Percentiles rank a stretch among this genome's conserved stretches.
These are phyloP conservation scores for Leccinum pellstonianum DNA, from an alignment of 768 basidiomycete genomes.

Conservation along the genomic window DNA sequence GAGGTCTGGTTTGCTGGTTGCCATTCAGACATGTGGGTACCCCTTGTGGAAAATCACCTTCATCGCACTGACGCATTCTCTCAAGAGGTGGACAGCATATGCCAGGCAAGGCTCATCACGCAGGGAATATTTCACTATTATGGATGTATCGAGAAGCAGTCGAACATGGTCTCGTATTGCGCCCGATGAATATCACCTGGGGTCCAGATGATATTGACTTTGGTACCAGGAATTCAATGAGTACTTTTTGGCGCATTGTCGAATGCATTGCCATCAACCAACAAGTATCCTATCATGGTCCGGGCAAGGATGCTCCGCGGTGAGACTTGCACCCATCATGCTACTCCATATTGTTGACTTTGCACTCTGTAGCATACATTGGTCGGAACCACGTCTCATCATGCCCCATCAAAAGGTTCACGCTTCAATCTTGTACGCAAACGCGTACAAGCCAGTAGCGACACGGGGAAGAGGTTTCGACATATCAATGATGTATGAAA, in stretches of 20 bases:
- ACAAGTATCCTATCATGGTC: not conserved
- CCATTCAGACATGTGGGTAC: conserved; percentile 26
- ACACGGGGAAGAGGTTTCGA: not conserved
- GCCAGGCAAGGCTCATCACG: conserved; percentile 2
- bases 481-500: not conserved
- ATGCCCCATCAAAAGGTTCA: not conserved
- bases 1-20: conserved; percentile 1
- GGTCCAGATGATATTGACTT: conserved; percentile 17
- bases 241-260: not conserved
- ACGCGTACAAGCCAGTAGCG: not conserved
- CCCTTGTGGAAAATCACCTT: not conserved
- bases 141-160: not conserved
- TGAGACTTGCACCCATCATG: not conserved
- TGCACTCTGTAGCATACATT: conserved; percentile 4
- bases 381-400: conserved; percentile 13
- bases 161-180: conserved; percentile 6
- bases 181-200: conserved; percentile 16
- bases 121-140: not conserved
- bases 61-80: not conserved
- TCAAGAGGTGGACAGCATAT: conserved; percentile 12
- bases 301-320: conserved; percentile 8
- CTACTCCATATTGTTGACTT: not conserved
- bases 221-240: conserved; percentile 16
- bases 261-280: conserved; percentile 17
- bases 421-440: not conserved